Conservation (phyloP, 2,329 filamentous ascomycete species). For the Diaporthe batatas region DNA sequence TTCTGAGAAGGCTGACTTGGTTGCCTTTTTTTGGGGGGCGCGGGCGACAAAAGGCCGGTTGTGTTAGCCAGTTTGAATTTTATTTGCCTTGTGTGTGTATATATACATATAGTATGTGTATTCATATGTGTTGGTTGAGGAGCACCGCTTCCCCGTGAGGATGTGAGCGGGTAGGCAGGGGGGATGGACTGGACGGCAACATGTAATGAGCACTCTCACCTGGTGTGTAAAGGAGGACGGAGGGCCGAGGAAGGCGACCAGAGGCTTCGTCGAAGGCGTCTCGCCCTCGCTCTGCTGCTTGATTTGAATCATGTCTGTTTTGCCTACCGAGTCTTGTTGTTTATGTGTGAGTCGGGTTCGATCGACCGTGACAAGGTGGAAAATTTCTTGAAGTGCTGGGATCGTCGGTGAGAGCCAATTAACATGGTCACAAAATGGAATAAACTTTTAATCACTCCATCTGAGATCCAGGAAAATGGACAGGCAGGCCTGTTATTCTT, state of each 20-base stretch:
- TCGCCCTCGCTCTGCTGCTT: neutral
- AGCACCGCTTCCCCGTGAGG: neutral
- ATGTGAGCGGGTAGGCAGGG: neutral
- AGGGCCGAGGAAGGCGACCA: constrained; percentile 49
- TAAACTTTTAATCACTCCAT: neutral
- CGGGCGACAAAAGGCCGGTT: too few species aligned
- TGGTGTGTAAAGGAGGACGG: constrained; percentile 49
- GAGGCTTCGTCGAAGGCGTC: constrained; percentile 11
- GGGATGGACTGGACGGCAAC: neutral
- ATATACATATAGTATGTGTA: too few species aligned
- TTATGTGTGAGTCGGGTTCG: neutral
- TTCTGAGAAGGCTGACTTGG: constrained; percentile 59
- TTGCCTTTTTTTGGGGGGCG: constrained; percentile 48
- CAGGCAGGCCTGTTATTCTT: neutral
- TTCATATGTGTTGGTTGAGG: neutral
- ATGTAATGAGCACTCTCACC: constrained; percentile 42
- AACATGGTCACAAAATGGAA: neutral
- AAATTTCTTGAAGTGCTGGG: constrained; percentile 6
- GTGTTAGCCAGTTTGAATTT: constrained; percentile 11
- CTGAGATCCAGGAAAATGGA: neutral
- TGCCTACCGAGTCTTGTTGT: neutral
- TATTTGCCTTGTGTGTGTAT: neutral
- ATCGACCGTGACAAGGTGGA: neutral
- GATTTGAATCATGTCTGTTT: constrained; percentile 13
- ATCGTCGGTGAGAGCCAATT: neutral